A percentile compares a stretch with the other conserved stretches of the same genome.
phyloP scores from a whole-genome alignment of 1,284 basidiomycete genomes.

The Cryptococcus sp. region DNA sequence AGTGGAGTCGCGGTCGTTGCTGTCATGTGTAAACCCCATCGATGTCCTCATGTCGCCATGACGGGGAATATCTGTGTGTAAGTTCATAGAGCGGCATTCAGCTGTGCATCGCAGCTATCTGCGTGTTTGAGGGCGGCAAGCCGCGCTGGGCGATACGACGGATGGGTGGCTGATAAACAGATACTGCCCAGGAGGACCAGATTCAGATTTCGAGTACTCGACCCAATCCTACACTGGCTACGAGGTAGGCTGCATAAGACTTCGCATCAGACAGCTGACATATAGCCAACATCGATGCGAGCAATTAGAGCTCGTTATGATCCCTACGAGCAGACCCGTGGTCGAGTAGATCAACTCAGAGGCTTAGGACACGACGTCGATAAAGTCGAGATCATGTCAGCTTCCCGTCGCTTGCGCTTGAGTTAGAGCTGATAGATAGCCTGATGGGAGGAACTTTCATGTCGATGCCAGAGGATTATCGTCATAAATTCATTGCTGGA shows the following conservation, averaged over 20 bases:
- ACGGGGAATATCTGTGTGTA: slow-evolving; percentile 99
- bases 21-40: slow-evolving; percentile 99
- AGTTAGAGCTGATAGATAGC: slow-evolving; percentile 14
- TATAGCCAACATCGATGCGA: slow-evolving; percentile 87
- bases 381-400: slow-evolving; percentile 92
- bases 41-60: slow-evolving; percentile 99
- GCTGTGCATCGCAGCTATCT: background rate
- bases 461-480: slow-evolving; percentile 96
- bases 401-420: background rate
- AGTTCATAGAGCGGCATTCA: slow-evolving; percentile 30
- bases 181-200: slow-evolving; percentile 99
- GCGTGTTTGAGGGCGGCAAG: no score
- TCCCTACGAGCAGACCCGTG: slow-evolving; percentile 95
- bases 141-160: no score
- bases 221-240: slow-evolving; percentile 98
- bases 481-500: slow-evolving; percentile 89
- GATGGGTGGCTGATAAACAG: slow-evolving; percentile 47
- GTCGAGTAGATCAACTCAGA: slow-evolving; percentile 91
- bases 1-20: slow-evolving; percentile 98
- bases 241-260: slow-evolving; percentile 52
- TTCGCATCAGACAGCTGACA: slow-evolving; percentile 18
- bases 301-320: slow-evolving; percentile 97
- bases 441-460: slow-evolving; percentile 99
- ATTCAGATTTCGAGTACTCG: slow-evolving; percentile 99
- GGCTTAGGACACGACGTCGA: slow-evolving; percentile 94